Percentiles rank a stretch among this genome's conserved stretches.
phyloP scores from a whole-genome alignment of 257 asterid species.

The Euphrasia confusa region DNA sequence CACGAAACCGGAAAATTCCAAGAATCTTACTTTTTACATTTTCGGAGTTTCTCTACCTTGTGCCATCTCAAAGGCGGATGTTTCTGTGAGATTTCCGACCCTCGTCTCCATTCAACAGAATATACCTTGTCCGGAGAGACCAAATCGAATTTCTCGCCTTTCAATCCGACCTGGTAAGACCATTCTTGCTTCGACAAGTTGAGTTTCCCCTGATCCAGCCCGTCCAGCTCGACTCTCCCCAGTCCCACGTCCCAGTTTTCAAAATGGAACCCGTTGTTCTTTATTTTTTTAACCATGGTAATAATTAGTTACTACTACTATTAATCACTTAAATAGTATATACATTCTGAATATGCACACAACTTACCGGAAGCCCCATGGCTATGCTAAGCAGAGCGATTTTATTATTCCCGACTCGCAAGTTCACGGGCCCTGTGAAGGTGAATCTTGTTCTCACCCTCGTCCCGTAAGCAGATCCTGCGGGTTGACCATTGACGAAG shows the following conservation, averaged over 20 bases:
- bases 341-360: neutral
- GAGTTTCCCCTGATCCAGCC: constrained; percentile 48
- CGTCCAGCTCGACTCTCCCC: constrained; percentile 45
- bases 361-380: constrained; percentile 64
- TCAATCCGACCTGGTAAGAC: constrained; percentile 62
- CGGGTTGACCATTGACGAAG: constrained; percentile 44
- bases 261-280: constrained; percentile 56
- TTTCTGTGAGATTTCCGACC: constrained; percentile 30
- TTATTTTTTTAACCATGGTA: constrained; percentile 3
- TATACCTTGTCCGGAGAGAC: constrained; percentile 39
- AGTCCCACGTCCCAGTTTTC: constrained; percentile 54
- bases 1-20: neutral
- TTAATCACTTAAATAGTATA: constrained; percentile 18
- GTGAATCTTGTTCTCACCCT: constrained; percentile 33
- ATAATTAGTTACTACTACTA: neutral
- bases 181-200: constrained; percentile 58
- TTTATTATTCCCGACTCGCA: constrained; percentile 40
- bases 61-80: constrained; percentile 64
- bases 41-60: constrained; percentile 43
- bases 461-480: constrained; percentile 63
- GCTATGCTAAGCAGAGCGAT: constrained; percentile 58
- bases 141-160: constrained; percentile 52
- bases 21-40: neutral
- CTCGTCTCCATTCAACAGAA: constrained; percentile 54
- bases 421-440: constrained; percentile 41